These are phyloP conservation scores for Aureobasidium sp. DNA, from an alignment of 2,329 filamentous ascomycete species.

Conservation along the genomic window DNA sequence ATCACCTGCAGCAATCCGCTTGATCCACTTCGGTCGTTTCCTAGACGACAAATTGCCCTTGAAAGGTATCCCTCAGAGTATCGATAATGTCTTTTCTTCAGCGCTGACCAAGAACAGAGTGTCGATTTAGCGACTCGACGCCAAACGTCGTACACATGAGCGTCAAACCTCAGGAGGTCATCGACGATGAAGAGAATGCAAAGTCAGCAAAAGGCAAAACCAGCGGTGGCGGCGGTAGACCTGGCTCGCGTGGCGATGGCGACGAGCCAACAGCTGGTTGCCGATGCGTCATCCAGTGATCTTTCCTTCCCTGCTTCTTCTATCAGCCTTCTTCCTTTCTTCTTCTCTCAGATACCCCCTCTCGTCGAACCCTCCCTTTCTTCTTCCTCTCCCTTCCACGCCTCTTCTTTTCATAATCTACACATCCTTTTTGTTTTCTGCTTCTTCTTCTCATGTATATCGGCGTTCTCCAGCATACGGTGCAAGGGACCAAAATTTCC, in stretches of 20 bases:
- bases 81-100: not conserved
- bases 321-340: not conserved
- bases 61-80: slow-evolving; percentile 53
- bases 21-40: slow-evolving; percentile 88
- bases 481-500: not conserved
- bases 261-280: slow-evolving; percentile 54
- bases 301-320: not conserved
- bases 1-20: slow-evolving; percentile 78
- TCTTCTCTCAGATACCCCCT: not conserved
- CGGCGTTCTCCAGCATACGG: not conserved
- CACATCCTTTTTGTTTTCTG: no score
- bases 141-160: slow-evolving; percentile 94
- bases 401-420: no score
- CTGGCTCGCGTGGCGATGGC: slow-evolving; percentile 40
- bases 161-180: slow-evolving; percentile 73
- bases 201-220: slow-evolving; percentile 60
- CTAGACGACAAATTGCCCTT: slow-evolving; percentile 81
- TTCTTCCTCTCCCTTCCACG: no score
- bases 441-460: not conserved
- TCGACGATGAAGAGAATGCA: slow-evolving; percentile 74
- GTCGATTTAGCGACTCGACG: slow-evolving; percentile 64
- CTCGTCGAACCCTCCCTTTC: not conserved
- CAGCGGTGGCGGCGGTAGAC: slow-evolving; percentile 27
- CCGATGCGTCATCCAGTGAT: slow-evolving; percentile 56
- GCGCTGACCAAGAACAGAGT: slow-evolving; percentile 49